Evolutionary conservation across 1,139 yeast genomes (phyloP).

Genomic region (Cylindricascospora bacillispora): DNA sequence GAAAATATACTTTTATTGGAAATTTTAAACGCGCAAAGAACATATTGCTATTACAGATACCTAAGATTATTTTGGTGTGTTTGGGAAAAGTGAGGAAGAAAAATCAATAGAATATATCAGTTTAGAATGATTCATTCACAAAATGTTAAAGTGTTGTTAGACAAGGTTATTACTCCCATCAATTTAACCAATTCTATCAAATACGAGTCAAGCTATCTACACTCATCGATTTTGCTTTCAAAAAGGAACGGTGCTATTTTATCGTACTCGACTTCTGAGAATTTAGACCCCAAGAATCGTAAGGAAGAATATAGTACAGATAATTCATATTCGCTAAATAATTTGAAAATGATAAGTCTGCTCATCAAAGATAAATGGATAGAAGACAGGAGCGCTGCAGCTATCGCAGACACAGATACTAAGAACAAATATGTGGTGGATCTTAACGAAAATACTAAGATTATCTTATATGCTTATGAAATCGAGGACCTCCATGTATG

Average conservation of each 20-base stretch:
- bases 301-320: constrained; percentile 6
- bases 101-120: no score
- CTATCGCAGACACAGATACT: constrained; percentile 7
- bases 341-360: constrained; percentile 23
- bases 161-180: constrained; percentile 7
- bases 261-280: constrained; percentile 14
- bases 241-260: constrained; percentile 19
- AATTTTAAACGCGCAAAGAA: no score
- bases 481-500: constrained; percentile 23
- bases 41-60: no score
- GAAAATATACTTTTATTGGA: no score
- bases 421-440: background rate
- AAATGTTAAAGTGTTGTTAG: constrained; percentile 10
- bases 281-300: constrained; percentile 1
- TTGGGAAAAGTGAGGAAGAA: no score
- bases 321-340: constrained; percentile 12
- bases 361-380: constrained; percentile 24
- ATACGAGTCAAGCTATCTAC: constrained; percentile 10
- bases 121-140: constrained; percentile 15
- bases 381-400: constrained; percentile 8
- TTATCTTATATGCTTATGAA: constrained; percentile 20
- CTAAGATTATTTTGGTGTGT: no score
- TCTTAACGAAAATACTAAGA: constrained; percentile 1
- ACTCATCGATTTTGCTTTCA: constrained; percentile 18
- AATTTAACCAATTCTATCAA: constrained; percentile 4